Conservation (phyloP, 1,284 basidiomycete genomes). For the Mycosarcoma maydis region DNA sequence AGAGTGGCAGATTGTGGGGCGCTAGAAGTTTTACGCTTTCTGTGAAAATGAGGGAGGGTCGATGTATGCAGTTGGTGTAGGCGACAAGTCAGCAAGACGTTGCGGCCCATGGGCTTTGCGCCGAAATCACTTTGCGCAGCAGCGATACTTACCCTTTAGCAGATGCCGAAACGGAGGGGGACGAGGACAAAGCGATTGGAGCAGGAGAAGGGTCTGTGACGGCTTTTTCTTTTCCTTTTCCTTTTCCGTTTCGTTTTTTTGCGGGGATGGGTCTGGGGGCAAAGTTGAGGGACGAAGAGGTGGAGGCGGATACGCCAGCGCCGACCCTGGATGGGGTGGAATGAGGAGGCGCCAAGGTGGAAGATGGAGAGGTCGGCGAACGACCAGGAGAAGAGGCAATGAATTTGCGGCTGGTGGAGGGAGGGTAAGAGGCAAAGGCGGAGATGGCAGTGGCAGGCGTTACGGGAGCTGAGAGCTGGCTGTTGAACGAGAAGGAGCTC, state of each 20-base stretch:
- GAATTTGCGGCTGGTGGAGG: conserved; percentile 27
- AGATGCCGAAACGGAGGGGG: conserved; percentile 8
- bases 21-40: conserved; percentile 31
- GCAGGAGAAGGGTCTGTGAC: neutral
- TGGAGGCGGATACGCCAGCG: conserved; percentile 13
- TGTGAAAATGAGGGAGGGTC: no score
- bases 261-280: conserved; percentile 2
- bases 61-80: neutral
- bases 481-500: conserved; percentile 18
- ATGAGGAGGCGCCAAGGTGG: conserved; percentile 35
- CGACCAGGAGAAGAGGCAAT: conserved; percentile 16
- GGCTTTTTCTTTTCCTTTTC: conserved; percentile 17
- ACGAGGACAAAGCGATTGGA: neutral
- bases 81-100: neutral
- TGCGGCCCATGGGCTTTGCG: no score
- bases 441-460: conserved; percentile 32
- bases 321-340: conserved; percentile 37
- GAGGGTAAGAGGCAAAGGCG: conserved; percentile 21
- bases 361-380: conserved; percentile 24
- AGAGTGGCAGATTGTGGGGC: conserved; percentile 3
- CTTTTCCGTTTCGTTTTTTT: conserved; percentile 27
- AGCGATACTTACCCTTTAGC: conserved; percentile 23
- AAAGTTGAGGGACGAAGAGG: conserved; percentile 10
- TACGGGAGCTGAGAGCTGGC: conserved; percentile 24
- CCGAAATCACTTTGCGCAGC: neutral